phyloP scores from a whole-genome alignment of 768 basidiomycete species.

The Trametes cingulata region DNA sequence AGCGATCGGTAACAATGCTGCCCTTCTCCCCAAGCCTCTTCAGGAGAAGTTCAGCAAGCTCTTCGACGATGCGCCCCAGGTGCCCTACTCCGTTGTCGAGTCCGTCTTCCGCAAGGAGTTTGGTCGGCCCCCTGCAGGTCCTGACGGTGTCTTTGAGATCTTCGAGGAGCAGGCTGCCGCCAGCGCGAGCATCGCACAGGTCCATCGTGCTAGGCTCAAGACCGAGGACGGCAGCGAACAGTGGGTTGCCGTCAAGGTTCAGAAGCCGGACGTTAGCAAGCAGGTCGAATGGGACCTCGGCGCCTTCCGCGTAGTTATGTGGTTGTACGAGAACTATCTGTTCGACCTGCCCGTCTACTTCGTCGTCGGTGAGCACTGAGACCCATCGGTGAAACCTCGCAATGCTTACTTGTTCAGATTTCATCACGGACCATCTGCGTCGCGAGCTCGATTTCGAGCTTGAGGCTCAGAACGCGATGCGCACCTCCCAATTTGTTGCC shows the following conservation, averaged over 20 bases:
- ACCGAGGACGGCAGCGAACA: conserved; percentile 36
- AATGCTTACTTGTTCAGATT: conserved; percentile 45
- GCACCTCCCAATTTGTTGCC: conserved; percentile 67
- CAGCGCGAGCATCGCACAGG: conserved; percentile 91
- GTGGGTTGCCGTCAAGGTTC: conserved; percentile 92
- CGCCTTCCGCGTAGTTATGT: conserved; percentile 71
- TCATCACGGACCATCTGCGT: conserved; percentile 78
- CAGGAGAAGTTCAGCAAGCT: conserved; percentile 79
- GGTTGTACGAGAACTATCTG: conserved; percentile 74
- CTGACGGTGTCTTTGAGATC: conserved; percentile 72
- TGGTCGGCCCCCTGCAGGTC: conserved; percentile 61
- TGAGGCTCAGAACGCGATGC: conserved; percentile 76
- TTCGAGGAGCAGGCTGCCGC: conserved; percentile 81
- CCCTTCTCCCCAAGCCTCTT: conserved; percentile 80
- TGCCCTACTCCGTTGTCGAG: conserved; percentile 69
- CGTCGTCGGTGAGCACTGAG: conserved; percentile 52
- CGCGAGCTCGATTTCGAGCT: conserved; percentile 80
- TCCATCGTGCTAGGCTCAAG: conserved; percentile 73
- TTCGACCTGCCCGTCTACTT: conserved; percentile 89
- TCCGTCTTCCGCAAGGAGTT: conserved; percentile 72
- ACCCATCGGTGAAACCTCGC: neutral
- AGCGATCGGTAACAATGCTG: conserved; percentile 83
- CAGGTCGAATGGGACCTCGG: conserved; percentile 87
- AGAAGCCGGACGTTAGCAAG: conserved; percentile 84
- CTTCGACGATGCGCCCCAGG: conserved; percentile 88